Evolutionary conservation across 345 rosid genomes (phyloP).

Genomic region (Firmiana major): DNA sequence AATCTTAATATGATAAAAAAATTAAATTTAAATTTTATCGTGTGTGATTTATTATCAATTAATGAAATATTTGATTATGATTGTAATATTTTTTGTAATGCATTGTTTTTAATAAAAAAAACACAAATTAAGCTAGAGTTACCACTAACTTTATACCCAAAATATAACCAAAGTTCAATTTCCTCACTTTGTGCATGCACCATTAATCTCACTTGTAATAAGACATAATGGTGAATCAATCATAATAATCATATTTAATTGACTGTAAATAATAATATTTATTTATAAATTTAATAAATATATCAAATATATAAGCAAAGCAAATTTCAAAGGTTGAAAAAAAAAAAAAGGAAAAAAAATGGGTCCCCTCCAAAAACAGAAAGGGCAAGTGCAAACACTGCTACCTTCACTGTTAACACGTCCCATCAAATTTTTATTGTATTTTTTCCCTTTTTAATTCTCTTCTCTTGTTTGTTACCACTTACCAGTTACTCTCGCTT

Average conservation of each 20-base stretch:
- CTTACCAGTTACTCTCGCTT: constrained; percentile 10
- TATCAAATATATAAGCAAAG: neutral
- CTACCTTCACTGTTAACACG: constrained; percentile 38
- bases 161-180: no score
- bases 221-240: constrained; percentile 7
- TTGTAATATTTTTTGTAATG: no score
- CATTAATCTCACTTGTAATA: neutral
- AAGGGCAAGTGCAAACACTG: constrained; percentile 40
- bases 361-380: constrained; percentile 13
- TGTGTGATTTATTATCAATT: no score
- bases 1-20: no score
- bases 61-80: no score
- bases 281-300: neutral
- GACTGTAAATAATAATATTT: neutral
- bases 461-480: constrained; percentile 42
- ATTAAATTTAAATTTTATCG: no score
- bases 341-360: neutral
- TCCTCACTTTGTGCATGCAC: neutral
- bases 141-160: no score
- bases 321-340: neutral
- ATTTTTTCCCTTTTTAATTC: constrained; percentile 22
- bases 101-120: no score
- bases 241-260: constrained; percentile 3
- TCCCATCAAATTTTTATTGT: constrained; percentile 21
- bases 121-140: no score